A percentile compares a stretch with the other conserved stretches of the same genome.
phyloP scores from a whole-genome alignment of 768 basidiomycete genomes.

The Mrakia frigida region DNA sequence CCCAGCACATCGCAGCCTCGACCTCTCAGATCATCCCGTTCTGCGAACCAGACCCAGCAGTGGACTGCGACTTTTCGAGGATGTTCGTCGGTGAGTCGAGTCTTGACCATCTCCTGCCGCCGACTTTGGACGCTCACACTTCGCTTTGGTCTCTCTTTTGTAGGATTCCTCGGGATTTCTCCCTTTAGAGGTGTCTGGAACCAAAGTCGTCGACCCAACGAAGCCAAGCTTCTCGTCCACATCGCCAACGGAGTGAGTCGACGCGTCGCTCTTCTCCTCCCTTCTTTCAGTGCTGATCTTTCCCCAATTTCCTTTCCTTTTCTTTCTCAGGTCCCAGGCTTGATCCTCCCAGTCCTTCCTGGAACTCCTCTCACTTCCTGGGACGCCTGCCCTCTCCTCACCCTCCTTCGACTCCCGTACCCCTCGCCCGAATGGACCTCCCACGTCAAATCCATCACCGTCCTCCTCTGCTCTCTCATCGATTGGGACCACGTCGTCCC shows the following conservation, averaged over 20 bases:
- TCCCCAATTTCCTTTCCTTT: neutral
- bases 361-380: neutral
- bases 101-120: no score
- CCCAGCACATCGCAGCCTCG: neutral
- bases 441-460: neutral
- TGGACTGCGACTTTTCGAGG: neutral
- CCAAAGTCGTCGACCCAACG: neutral
- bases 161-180: neutral
- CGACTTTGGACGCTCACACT: neutral
- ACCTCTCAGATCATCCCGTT: neutral
- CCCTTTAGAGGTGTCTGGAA: neutral
- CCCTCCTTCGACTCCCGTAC: neutral
- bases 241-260: constrained; percentile 7
- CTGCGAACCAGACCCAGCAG: constrained; percentile 1
- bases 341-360: neutral
- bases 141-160: neutral
- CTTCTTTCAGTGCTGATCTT: neutral
- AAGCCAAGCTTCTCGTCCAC: neutral
- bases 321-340: neutral
- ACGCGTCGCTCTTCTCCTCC: neutral
- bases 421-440: neutral
- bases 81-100: neutral
- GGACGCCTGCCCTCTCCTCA: neutral
- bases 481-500: neutral
- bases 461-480: neutral